A percentile compares a stretch with the other conserved stretches of the same genome.
These are phyloP conservation scores for Aspergillus asperescens DNA, from an alignment of 495 filamentous ascomycete species.

Conservation along the genomic window DNA sequence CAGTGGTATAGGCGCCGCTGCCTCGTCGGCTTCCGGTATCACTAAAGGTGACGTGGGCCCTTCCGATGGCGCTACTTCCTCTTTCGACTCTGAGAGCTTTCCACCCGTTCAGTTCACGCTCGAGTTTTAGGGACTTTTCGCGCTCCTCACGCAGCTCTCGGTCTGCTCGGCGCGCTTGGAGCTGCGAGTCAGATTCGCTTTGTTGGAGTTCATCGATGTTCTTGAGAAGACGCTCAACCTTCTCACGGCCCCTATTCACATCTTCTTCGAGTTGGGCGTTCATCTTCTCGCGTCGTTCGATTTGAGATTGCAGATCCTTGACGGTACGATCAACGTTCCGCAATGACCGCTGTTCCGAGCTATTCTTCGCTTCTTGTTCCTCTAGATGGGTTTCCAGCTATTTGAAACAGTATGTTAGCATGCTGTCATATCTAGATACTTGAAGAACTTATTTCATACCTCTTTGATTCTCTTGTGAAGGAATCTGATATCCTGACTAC, in stretches of 20 bases:
- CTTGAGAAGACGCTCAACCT: conserved; percentile 77
- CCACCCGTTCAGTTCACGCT: conserved; percentile 84
- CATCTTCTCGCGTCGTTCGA: conserved; percentile 86
- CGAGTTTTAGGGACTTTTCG: conserved; percentile 75
- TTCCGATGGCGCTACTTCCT: conserved; percentile 30
- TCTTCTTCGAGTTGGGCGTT: conserved; percentile 76
- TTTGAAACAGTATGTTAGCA: conserved; percentile 15
- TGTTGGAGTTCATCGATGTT: conserved; percentile 92
- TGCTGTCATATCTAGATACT: neutral
- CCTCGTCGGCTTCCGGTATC: conserved; percentile 39
- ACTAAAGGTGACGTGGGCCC: conserved; percentile 32
- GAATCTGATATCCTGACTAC: conserved; percentile 92
- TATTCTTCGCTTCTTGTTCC: conserved; percentile 68
- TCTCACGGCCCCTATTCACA: conserved; percentile 75
- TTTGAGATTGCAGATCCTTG: conserved; percentile 86
- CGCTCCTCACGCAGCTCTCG: conserved; percentile 84
- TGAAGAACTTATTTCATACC: conserved; percentile 47
- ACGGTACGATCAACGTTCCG: conserved; percentile 94
- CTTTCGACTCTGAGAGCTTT: conserved; percentile 68
- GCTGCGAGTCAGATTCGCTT: conserved; percentile 71
- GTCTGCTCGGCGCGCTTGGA: conserved; percentile 76
- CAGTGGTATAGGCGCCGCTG: conserved; percentile 34
- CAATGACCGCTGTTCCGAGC: conserved; percentile 73
- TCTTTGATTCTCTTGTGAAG: conserved; percentile 93
- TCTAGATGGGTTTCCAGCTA: conserved; percentile 93